phyloP scores from a whole-genome alignment of 306 rosid species.

The Neltuma alba region DNA sequence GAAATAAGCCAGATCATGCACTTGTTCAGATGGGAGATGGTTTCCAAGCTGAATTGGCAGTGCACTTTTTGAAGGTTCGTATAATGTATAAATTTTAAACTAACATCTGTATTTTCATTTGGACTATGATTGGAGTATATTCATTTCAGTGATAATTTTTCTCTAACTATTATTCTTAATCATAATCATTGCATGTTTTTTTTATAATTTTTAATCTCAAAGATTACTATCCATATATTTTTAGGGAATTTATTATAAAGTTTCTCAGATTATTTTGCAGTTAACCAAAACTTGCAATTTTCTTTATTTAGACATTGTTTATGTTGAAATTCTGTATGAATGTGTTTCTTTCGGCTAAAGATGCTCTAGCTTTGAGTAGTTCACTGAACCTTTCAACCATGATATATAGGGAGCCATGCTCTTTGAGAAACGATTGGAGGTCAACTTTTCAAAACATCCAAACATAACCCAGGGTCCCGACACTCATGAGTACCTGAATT shows the following conservation, averaged over 20 bases:
- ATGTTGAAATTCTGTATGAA: background rate
- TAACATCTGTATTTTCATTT: background rate
- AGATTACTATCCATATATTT: background rate
- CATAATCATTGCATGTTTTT: background rate
- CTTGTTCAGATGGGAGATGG: conserved; percentile 99
- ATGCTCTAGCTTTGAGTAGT: background rate
- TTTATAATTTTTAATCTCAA: background rate
- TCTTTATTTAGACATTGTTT: background rate
- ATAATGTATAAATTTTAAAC: conserved; percentile 11
- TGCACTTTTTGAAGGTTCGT: conserved; percentile 91
- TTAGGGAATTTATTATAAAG: background rate
- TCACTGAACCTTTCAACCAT: conserved; percentile 11
- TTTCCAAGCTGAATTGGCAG: conserved; percentile 97
- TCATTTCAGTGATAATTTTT: background rate
- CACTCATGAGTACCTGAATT: conserved; percentile 80
- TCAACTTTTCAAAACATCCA: conserved; percentile 90
- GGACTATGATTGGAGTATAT: background rate
- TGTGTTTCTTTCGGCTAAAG: background rate
- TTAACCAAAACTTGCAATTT: background rate
- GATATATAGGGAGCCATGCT: conserved; percentile 73
- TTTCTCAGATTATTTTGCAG: background rate
- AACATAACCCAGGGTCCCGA: conserved; percentile 95
- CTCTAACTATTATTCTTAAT: background rate
- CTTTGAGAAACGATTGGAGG: conserved; percentile 92
- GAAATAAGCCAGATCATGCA: conserved; percentile 97